Percentiles rank a stretch among this genome's conserved stretches.
Evolutionary conservation across 2,329 filamentous ascomycete genomes (phyloP).

Genomic region (Aspergillus fischeri): DNA sequence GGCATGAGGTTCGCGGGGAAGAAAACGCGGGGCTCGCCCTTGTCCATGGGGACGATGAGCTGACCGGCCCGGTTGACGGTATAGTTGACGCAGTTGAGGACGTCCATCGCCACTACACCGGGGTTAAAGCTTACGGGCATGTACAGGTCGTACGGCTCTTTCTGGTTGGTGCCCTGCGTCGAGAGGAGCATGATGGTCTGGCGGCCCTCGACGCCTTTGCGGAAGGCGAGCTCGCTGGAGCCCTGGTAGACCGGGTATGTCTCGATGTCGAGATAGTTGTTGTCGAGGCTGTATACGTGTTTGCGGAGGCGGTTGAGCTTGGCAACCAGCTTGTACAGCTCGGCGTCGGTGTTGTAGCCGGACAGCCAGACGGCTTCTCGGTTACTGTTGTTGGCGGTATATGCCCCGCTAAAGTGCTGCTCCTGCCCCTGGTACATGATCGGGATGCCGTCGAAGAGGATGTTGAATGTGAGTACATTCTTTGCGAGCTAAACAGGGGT

Average conservation of each 20-base stretch:
- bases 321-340: conserved; percentile 37
- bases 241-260: conserved; percentile 38
- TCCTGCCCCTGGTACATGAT: conserved; percentile 65
- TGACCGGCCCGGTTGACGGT: conserved; percentile 16
- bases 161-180: conserved; percentile 32
- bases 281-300: conserved; percentile 31
- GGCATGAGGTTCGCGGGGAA: conserved; percentile 21
- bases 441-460: conserved; percentile 58
- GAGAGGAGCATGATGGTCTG: conserved; percentile 42
- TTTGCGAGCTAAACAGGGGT: conserved; percentile 45
- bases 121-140: conserved; percentile 23
- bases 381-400: conserved; percentile 40
- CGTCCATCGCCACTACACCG: conserved; percentile 18
- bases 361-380: conserved; percentile 56
- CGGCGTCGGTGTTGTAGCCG: conserved; percentile 40
- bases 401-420: conserved; percentile 53
- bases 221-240: conserved; percentile 37
- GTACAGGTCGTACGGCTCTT: conserved; percentile 21
- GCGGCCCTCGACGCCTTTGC: conserved; percentile 39
- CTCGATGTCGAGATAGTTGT: conserved; percentile 35
- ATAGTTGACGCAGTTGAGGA: conserved; percentile 23
- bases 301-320: conserved; percentile 41
- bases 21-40: conserved; percentile 26
- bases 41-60: conserved; percentile 19
- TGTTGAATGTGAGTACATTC: conserved; percentile 58